Base-by-base conservation (phyloP, 768 basidiomycete genomes). In the Jaapia argillacea region DNA sequence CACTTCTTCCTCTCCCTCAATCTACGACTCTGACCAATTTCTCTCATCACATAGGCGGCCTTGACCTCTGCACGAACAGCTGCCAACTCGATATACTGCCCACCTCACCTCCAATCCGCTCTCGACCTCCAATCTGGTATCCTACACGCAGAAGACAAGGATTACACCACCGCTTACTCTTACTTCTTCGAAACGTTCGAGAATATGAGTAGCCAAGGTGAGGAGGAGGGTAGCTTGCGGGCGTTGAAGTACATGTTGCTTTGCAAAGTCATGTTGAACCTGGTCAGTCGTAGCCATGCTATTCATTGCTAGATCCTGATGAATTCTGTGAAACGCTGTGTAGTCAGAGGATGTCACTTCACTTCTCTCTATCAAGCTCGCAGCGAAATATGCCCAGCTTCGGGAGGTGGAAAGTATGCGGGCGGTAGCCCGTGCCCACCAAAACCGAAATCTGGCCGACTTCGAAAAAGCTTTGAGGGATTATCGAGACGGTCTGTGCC, bases 151-250 rank as follows among this genome's bases (percentile, higher is more conserved):
- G 93, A 99, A 53, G 94, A 99, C 55, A 94, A 93, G 58, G 94
- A 98, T 63, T 98, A 96, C 62, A 93, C 77, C 45, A 99, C 94
- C 0, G 94, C 81, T 18, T 96, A 96, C 62, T 91, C 88, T 0
- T 99, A 98, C 66, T 98, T 97, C 65, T 91, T 88, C 53, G 94
- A 98, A 64, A 82, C 91, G 2, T 97, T 98, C 50, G 96, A 99
- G 63, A 91, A 81, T 41, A 69, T 91, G 51, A 77, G 78, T 33
- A 60, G 79, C 2, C 84, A 90, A 45, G 91, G 84, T 16, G 82
- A 89, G 33, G 70, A 66, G 44, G 61, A 64, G 1, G 55, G 62
- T 27, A 90, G 91, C 1, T 68, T 96, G 16, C 77, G 74, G 1
- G 91, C 91, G 4, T 69, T 99, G 51, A 98, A 99, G 64, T 98